Evolutionary conservation across 202 grass and related monocot species (phyloP).

Genomic region (Dendrocalamus latiflorus): DNA sequence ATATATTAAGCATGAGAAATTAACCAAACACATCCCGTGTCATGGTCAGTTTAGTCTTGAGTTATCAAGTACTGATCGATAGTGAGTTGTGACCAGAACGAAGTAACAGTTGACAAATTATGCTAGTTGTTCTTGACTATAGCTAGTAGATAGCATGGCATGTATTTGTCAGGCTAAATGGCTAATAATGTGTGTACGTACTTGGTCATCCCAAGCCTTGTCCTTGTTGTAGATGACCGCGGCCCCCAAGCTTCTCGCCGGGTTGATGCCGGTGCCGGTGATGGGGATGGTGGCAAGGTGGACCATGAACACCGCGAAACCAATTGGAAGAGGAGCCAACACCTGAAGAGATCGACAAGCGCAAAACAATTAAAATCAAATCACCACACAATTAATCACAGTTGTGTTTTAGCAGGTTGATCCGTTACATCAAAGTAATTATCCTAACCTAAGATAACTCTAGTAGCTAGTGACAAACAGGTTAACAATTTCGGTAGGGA

Average conservation of each 20-base stretch:
- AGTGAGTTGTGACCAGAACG: neutral
- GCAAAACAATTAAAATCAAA: neutral
- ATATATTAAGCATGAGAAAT: slow-evolving; percentile 7
- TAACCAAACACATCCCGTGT: neutral
- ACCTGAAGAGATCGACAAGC: slow-evolving; percentile 39
- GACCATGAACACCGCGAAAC: slow-evolving; percentile 91
- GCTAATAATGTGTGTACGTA: slow-evolving; percentile 1
- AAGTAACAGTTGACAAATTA: neutral
- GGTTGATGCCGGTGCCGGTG: slow-evolving; percentile 90
- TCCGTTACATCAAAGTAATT: neutral
- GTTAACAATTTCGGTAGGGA: no score
- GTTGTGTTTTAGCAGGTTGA: neutral
- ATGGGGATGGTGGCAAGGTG: slow-evolving; percentile 88
- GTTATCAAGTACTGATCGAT: neutral
- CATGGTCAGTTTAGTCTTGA: neutral
- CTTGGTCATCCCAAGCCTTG: slow-evolving; percentile 63
- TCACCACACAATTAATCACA: neutral
- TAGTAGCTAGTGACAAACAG: neutral
- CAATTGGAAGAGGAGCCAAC: slow-evolving; percentile 81
- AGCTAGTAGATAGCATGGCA: neutral
- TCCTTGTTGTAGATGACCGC: slow-evolving; percentile 71
- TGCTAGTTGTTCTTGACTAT: neutral
- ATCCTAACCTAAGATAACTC: neutral
- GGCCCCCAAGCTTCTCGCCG: slow-evolving; percentile 75
- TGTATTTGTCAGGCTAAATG: neutral